A percentile compares a stretch with the other conserved stretches of the same genome.
Conservation (phyloP, 345 rosid species). For the Gossypium longicalyx region DNA sequence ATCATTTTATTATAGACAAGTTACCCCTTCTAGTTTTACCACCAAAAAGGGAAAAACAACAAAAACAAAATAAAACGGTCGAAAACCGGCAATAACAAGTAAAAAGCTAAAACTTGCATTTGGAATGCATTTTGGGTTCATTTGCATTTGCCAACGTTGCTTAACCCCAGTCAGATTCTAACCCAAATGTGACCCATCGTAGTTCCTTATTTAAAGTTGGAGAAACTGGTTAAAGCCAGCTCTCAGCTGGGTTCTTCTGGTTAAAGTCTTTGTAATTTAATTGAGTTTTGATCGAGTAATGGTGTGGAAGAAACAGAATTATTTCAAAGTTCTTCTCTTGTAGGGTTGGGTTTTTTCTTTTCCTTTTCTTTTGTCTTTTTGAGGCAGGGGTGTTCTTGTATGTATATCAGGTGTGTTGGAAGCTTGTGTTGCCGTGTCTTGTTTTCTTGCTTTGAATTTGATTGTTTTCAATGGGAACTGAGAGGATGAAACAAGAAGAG, state of each 20-base stretch:
- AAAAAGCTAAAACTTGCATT: not conserved
- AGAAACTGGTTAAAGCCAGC: conserved; percentile 37
- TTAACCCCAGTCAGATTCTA: conserved; percentile 65
- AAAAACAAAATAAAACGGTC: not conserved
- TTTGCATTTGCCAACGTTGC: conserved; percentile 39
- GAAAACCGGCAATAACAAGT: not conserved
- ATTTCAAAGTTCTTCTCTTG: conserved; percentile 20
- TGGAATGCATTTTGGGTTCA: conserved; percentile 41
- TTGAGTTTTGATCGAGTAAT: conserved; percentile 9
- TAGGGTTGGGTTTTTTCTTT: conserved; percentile 21
- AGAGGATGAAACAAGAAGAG: conserved; percentile 22
- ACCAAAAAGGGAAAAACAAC: not conserved
- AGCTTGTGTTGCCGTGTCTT: conserved; percentile 13
- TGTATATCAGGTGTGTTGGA: not conserved
- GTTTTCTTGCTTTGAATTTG: not conserved
- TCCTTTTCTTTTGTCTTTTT: too few species aligned
- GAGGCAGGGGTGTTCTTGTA: not conserved
- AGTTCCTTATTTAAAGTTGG: conserved; percentile 50
- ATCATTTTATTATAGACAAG: not conserved
- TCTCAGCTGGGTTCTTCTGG: conserved; percentile 21
- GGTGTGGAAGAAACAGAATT: conserved; percentile 7
- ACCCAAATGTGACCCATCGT: conserved; percentile 42
- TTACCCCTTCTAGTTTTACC: not conserved
- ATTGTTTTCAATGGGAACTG: conserved; percentile 32
- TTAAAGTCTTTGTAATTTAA: conserved; percentile 15